phyloP scores from a whole-genome alignment of 2,329 filamentous ascomycete species.

The Diaporthe vaccinii region DNA sequence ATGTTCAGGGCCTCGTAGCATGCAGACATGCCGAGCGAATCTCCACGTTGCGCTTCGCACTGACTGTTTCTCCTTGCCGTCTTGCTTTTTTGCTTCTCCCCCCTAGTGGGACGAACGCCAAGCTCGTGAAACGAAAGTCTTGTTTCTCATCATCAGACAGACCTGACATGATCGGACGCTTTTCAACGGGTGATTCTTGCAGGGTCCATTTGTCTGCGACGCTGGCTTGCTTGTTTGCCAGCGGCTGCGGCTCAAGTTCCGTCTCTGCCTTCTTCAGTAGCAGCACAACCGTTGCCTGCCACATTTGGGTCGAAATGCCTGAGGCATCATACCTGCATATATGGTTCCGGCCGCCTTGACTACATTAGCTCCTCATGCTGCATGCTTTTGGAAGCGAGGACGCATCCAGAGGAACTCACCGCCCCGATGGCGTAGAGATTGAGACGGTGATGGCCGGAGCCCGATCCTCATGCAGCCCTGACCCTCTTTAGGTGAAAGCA shows the following conservation, averaged over 20 bases:
- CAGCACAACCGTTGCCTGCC: not conserved
- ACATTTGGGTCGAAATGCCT: not conserved
- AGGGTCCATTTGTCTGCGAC: slow-evolving; percentile 1
- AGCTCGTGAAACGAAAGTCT: slow-evolving; percentile 29
- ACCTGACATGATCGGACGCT: not conserved
- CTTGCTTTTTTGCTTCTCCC: not conserved
- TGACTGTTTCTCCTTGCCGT: slow-evolving; percentile 12
- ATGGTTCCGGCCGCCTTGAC: not conserved
- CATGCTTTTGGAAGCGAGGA: not conserved
- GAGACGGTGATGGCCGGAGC: not conserved
- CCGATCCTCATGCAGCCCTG: not conserved
- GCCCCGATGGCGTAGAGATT: not conserved
- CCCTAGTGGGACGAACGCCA: slow-evolving; percentile 17
- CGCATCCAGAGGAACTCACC: not conserved
- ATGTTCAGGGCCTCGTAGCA: not conserved
- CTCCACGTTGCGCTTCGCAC: slow-evolving; percentile 4
- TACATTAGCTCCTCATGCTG: not conserved
- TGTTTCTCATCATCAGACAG: slow-evolving; percentile 29
- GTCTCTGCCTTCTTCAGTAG: not conserved
- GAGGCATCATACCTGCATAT: not conserved
- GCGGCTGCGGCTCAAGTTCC: not conserved
- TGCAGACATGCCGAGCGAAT: slow-evolving; percentile 1
- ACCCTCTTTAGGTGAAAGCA: not conserved
- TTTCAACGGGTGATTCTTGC: not conserved
- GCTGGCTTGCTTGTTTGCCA: not conserved